These are phyloP conservation scores for Metschnikowia henanensis DNA, from an alignment of 805 yeast genomes.

Conservation along the genomic window DNA sequence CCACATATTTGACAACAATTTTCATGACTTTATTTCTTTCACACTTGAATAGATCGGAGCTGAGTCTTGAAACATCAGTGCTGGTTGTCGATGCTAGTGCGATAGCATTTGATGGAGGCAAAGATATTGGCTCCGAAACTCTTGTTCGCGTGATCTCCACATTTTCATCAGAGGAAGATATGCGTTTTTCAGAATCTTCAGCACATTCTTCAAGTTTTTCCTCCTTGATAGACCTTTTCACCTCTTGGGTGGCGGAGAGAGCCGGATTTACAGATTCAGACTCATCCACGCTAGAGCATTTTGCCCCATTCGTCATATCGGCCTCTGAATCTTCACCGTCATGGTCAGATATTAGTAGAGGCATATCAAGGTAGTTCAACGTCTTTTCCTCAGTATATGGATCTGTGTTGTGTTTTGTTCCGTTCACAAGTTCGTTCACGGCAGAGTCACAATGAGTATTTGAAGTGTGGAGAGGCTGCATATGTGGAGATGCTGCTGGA, in stretches of 20 bases:
- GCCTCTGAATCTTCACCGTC: conserved; percentile 29
- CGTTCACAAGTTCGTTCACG: not conserved
- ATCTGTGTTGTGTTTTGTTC: not conserved
- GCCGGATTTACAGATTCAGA: not conserved
- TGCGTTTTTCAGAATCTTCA: not conserved
- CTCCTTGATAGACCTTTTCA: conserved; percentile 22
- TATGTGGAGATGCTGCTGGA: not conserved
- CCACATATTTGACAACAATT: conserved; percentile 41
- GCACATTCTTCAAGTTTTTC: conserved; percentile 2
- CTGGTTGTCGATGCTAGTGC: not conserved
- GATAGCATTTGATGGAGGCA: not conserved
- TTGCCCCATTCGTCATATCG: conserved; percentile 21
- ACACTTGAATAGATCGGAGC: conserved; percentile 24
- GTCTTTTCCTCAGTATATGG: conserved; percentile 6
- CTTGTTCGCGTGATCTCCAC: too few species aligned
- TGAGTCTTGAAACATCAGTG: not conserved
- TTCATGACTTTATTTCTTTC: conserved; percentile 42
- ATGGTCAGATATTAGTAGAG: conserved; percentile 33
- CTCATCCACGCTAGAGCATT: not conserved
- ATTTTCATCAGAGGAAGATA: too few species aligned
- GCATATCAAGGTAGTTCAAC: conserved; percentile 28
- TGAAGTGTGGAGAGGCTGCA: not conserved
- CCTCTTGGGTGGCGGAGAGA: conserved; percentile 21
- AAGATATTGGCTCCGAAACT: not conserved
- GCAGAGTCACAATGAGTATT: not conserved